A percentile compares a stretch with the other conserved stretches of the same genome.
phyloP scores from a whole-genome alignment of 1,284 basidiomycete species.

The Boletellus dicymbophilus region DNA sequence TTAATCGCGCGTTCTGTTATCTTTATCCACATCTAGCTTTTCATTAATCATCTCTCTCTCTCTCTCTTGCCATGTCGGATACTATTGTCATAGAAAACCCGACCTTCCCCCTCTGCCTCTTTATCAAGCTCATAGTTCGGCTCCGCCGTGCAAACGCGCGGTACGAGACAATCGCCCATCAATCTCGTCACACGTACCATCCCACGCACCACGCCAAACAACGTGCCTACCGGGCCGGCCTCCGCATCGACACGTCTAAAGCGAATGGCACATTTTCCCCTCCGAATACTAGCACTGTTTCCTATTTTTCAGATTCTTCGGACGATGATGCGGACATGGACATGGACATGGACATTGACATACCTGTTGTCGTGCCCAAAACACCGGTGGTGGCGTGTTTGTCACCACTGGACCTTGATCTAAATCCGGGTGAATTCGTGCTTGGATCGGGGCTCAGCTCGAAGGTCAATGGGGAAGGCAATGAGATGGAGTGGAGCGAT shows the following conservation, averaged over 20 bases:
- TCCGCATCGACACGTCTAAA: constrained; percentile 42
- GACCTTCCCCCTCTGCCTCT: constrained; percentile 18
- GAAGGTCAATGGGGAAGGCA: neutral
- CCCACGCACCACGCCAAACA: constrained; percentile 47
- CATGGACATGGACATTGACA: too few species aligned
- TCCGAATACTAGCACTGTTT: too few species aligned
- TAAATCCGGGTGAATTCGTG: too few species aligned
- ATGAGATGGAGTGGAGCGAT: neutral
- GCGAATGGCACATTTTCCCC: constrained; percentile 26
- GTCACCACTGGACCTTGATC: constrained; percentile 19
- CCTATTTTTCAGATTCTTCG: too few species aligned
- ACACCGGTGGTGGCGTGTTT: neutral
- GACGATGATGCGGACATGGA: neutral
- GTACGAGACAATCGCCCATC: constrained; percentile 37
- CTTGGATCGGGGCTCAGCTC: neutral
- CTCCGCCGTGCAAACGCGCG: constrained; percentile 44
- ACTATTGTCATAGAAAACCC: constrained; percentile 11
- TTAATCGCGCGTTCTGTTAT: too few species aligned
- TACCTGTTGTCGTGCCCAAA: neutral
- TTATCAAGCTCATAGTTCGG: constrained; percentile 37
- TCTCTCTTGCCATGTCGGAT: constrained; percentile 6
- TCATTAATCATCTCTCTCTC: neutral
- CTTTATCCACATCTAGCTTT: too few species aligned
- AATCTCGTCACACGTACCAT: constrained; percentile 23
- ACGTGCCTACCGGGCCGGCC: constrained; percentile 42